Evolutionary conservation across 176 grass and related monocot species (phyloP).

Genomic region (Oryza officinalis): DNA sequence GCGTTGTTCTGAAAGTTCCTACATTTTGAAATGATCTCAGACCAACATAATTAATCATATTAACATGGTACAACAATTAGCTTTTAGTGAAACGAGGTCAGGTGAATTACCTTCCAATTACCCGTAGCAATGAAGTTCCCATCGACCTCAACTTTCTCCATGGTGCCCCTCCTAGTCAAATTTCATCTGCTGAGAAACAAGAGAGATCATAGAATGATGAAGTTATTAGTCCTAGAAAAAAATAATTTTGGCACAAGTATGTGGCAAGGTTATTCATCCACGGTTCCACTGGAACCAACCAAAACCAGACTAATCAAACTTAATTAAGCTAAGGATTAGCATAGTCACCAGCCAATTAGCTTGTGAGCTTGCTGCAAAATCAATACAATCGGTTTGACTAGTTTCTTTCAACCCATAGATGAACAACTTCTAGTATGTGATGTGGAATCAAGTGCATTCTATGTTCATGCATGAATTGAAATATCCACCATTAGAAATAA

Average conservation of each 20-base stretch:
- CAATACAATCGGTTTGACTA: too few species aligned
- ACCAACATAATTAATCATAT: conserved; percentile 7
- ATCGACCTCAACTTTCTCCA: conserved; percentile 59
- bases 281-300: too few species aligned
- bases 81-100: conserved; percentile 15
- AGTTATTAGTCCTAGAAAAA: conserved; percentile 7
- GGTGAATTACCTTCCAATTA: conserved; percentile 69
- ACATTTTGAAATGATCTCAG: conserved; percentile 24
- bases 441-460: not conserved
- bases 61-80: not conserved
- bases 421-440: not conserved
- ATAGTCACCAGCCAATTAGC: too few species aligned
- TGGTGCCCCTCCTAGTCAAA: conserved; percentile 44
- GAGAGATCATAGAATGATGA: conserved; percentile 15
- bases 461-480: conserved; percentile 6
- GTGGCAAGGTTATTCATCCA: too few species aligned
- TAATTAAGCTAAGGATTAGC: too few species aligned
- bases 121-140: conserved; percentile 48
- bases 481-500: not conserved
- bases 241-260: not conserved
- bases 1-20: not conserved
- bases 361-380: too few species aligned
- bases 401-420: too few species aligned
- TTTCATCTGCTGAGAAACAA: conserved; percentile 49
- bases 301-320: too few species aligned